Base-by-base conservation (phyloP, 1,284 basidiomycete species). In the Rhodotorula sp. region DNA sequence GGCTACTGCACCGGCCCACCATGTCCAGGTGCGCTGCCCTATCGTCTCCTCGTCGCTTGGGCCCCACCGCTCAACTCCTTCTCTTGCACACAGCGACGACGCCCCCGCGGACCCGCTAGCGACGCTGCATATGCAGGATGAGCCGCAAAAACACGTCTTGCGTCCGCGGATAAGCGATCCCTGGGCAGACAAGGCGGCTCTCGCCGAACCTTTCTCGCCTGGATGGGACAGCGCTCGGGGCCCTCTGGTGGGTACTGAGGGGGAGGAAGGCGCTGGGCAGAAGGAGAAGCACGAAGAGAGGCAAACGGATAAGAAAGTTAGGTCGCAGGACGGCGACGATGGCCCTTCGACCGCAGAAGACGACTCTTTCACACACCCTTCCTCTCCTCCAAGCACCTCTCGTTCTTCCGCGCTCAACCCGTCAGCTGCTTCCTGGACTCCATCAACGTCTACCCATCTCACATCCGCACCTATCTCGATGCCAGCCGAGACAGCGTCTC, bases 191-290 rank as follows among this genome's bases (percentile, higher is more conserved):
- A 44, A 18, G 40, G 40, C 40, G 7, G 48, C 68, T 4, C 59
- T 67, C 44, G 62, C 65, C 0, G 40, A 62, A 22, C 68, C 68
- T 1, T 70, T 70, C 57, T 20, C 51, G 13, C 40, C 59, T 18
- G 46, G 30, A 8, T 67, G 68, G 62, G 28, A 34, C 30, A 34
- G 34, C 34, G 53, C 57, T 34, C 31, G 11, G 7, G 24, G 40
- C 4, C n/a, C 55, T 9, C 30, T 24, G 20, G 4, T 2, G 34
- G n/a, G 31, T 16, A 9, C 22, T 18, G 26, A 59, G 31, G 34
- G 37, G 46, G 24, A 26, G 24, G 37, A 16, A 24, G 1, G 47
- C 13, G 40, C 53, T 9, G 2, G 11, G 6, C 9, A 44, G n/a
- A 10, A 8, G 46, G n/a, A 8, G 34, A 18, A 15, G 34, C 28